Conservation (phyloP, 352 stramenopile species). For the Achlya hypogyna region DNA sequence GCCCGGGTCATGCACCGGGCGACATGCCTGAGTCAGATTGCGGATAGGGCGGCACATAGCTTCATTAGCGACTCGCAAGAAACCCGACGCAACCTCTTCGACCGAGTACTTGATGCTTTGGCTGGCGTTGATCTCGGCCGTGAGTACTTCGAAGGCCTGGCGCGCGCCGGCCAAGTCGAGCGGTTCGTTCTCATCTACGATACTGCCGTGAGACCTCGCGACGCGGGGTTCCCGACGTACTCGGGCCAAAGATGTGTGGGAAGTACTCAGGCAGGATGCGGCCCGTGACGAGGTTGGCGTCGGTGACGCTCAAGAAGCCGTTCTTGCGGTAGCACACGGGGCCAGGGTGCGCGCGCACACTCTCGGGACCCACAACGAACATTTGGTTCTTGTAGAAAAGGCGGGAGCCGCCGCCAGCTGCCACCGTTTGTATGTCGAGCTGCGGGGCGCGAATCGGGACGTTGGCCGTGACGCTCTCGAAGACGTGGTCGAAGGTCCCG, state of each 20-base stretch:
- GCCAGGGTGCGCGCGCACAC: conserved; percentile 93
- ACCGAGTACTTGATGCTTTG: conserved; percentile 63
- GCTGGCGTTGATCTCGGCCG: conserved; percentile 77
- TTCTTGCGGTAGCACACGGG: conserved; percentile 97
- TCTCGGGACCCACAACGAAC: conserved; percentile 97
- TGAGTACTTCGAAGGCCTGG: conserved; percentile 87
- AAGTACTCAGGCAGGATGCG: conserved; percentile 96
- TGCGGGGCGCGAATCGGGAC: conserved; percentile 96
- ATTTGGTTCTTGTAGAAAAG: conserved; percentile 96
- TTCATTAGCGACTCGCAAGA: conserved; percentile 97
- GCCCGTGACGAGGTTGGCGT: conserved; percentile 97
- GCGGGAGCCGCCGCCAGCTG: conserved; percentile 92
- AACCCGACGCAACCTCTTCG: conserved; percentile 96
- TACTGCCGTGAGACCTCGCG: conserved; percentile 2
- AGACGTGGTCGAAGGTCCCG: conserved; percentile 95
- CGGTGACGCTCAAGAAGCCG: conserved; percentile 94
- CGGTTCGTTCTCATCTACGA: conserved; percentile 91
- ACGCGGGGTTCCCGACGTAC: not conserved
- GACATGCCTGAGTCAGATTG: conserved; percentile 87
- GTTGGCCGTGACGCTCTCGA: conserved; percentile 97
- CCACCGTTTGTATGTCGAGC: conserved; percentile 98
- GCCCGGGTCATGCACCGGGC: no score
- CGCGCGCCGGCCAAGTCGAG: conserved; percentile 93
- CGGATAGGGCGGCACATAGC: conserved; percentile 99
- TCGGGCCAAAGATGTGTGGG: conserved; percentile 96